These are phyloP conservation scores for Dendrobium huoshanense DNA, from an alignment of 106 monocot genomes.

Conservation along the genomic window DNA sequence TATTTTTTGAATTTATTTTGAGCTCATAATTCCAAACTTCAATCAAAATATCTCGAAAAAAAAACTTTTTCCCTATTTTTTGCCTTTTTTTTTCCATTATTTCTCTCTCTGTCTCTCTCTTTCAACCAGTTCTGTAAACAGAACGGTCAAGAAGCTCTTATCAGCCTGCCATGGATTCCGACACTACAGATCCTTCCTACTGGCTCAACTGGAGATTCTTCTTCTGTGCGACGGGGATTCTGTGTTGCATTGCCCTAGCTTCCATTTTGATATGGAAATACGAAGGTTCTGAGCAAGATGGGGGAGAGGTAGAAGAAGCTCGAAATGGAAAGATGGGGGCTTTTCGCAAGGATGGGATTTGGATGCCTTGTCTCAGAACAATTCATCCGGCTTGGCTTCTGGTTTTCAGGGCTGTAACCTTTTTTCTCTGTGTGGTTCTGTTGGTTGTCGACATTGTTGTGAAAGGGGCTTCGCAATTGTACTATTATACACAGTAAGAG, in stretches of 20 bases:
- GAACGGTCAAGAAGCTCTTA: conserved; percentile 18
- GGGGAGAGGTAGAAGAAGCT: not conserved
- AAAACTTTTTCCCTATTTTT: no score
- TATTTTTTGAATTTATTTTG: no score
- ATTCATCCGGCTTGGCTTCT: conserved; percentile 73
- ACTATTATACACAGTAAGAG: conserved; percentile 73
- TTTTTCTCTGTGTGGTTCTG: conserved; percentile 35
- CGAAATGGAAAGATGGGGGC: no score
- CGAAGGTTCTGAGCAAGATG: conserved; percentile 20
- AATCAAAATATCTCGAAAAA: no score
- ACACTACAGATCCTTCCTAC: conserved; percentile 32
- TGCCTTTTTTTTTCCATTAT: no score
- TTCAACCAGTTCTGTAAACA: no score
- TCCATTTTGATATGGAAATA: conserved; percentile 46
- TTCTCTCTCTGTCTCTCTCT: no score
- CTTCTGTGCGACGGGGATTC: conserved; percentile 39
- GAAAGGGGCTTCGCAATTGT: conserved; percentile 37
- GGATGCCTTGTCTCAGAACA: conserved; percentile 65
- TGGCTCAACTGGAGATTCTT: conserved; percentile 68
- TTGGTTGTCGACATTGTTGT: conserved; percentile 25
- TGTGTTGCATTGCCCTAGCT: conserved; percentile 35
- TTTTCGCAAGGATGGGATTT: conserved; percentile 33
- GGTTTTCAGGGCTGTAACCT: conserved; percentile 37
- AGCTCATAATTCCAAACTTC: no score
- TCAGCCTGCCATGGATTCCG: conserved; percentile 25